These are phyloP conservation scores for Malus hybrid DNA, from an alignment of 331 rosid genomes.

Conservation along the genomic window DNA sequence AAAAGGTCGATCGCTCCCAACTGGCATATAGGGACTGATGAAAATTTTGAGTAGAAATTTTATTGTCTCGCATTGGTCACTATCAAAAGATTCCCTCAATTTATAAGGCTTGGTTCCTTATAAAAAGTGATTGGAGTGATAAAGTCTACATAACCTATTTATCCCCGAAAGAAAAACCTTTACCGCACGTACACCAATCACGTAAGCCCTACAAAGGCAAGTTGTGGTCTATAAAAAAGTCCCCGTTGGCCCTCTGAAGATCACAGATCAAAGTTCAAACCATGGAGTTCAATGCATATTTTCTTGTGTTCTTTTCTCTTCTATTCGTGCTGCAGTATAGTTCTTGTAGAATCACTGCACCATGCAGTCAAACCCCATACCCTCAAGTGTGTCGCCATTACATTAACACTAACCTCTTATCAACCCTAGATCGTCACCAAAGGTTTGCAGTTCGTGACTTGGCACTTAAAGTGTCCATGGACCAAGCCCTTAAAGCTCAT, in stretches of 20 bases:
- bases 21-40: neutral
- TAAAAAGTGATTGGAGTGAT: too few relatives aligned
- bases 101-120: too few relatives aligned
- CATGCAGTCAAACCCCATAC: constrained; percentile 68
- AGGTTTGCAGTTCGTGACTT: constrained; percentile 31
- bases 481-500: constrained; percentile 46
- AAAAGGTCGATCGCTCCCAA: neutral
- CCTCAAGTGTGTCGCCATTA: constrained; percentile 50
- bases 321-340: constrained; percentile 15
- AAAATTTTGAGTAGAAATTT: too few relatives aligned
- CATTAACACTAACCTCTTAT: constrained; percentile 20
- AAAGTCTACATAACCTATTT: too few relatives aligned
- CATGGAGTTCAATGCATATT: constrained; percentile 24
- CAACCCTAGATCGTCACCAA: constrained; percentile 12
- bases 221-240: constrained; percentile 2
- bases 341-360: neutral
- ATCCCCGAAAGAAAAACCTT: too few relatives aligned
- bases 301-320: constrained; percentile 16
- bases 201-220: neutral
- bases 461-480: constrained; percentile 42
- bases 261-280: neutral
- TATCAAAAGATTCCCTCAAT: too few relatives aligned
- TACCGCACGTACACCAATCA: neutral
- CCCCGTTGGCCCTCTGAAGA: neutral
- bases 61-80: too few relatives aligned